These are phyloP conservation scores for Pichia cephalocereana DNA, from an alignment of 805 yeast genomes.

Conservation along the genomic window DNA sequence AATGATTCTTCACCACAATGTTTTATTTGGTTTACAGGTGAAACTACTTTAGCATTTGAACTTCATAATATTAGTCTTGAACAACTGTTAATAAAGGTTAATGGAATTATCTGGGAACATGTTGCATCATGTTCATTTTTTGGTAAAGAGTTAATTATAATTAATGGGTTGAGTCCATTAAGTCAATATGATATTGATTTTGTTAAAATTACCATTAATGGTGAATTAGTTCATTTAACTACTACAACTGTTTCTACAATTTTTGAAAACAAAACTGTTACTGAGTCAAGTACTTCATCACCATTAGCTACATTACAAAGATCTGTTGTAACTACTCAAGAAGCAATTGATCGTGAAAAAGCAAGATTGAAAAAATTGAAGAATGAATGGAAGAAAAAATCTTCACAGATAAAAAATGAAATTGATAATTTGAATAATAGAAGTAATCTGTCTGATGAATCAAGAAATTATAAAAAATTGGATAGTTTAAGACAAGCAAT, in stretches of 20 bases:
- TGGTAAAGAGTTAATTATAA: conserved; percentile 43
- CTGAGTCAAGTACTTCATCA: conserved; percentile 30
- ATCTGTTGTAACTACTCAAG: conserved; percentile 55
- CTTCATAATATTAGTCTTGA: conserved; percentile 35
- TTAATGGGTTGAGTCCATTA: conserved; percentile 55
- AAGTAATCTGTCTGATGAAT: conserved; percentile 43
- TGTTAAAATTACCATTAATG: conserved; percentile 25
- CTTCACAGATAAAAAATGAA: conserved; percentile 43
- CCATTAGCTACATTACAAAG: conserved; percentile 60
- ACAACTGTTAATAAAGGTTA: conserved; percentile 40
- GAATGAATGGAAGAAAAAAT: conserved; percentile 48
- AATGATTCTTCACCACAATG: conserved; percentile 19
- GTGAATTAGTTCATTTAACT: conserved; percentile 23
- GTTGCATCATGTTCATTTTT: conserved; percentile 41
- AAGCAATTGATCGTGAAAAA: conserved; percentile 48
- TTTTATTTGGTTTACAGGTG: conserved; percentile 42
- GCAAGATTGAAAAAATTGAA: conserved; percentile 46
- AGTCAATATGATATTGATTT: conserved; percentile 55
- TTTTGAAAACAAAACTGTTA: conserved; percentile 24
- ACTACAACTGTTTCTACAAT: conserved; percentile 27
- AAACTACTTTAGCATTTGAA: conserved; percentile 43
- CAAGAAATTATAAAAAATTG: conserved; percentile 43
- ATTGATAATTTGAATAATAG: conserved; percentile 44
- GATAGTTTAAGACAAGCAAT: conserved; percentile 40
- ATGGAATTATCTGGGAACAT: conserved; percentile 65